Evolutionary conservation across 305 asterid genomes (phyloP).

Genomic region (Fraxinus greggii): DNA sequence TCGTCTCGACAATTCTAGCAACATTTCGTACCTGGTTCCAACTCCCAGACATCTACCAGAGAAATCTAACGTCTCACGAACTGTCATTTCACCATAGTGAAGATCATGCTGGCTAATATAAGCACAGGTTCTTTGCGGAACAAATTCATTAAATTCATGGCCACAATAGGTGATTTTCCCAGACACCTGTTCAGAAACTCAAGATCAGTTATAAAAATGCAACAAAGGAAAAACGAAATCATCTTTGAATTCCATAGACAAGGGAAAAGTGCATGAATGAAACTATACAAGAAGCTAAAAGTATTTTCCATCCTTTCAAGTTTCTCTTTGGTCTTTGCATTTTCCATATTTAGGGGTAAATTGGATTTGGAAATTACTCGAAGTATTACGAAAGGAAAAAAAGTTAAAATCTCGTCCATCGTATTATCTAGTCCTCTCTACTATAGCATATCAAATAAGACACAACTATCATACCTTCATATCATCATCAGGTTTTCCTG

Average conservation of each 20-base stretch:
- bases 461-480: slow-evolving; percentile 42
- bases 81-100: slow-evolving; percentile 63
- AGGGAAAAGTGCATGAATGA: neutral
- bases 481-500: slow-evolving; percentile 68
- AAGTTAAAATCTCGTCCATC: neutral
- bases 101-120: slow-evolving; percentile 67
- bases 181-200: slow-evolving; percentile 38
- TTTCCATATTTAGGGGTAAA: neutral
- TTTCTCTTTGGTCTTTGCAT: neutral
- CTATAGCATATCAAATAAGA: neutral
- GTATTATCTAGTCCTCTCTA: neutral
- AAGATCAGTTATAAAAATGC: neutral
- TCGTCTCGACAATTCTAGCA: slow-evolving; percentile 53
- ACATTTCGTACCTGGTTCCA: slow-evolving; percentile 50
- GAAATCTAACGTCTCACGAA: slow-evolving; percentile 54
- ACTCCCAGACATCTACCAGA: slow-evolving; percentile 62
- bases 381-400: neutral
- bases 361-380: neutral
- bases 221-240: neutral
- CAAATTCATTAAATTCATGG: slow-evolving; percentile 47
- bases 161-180: slow-evolving; percentile 66
- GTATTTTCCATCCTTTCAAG: neutral
- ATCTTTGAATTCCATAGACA: neutral
- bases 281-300: neutral
- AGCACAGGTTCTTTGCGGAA: slow-evolving; percentile 75